Percentiles rank a stretch among this genome's conserved stretches.
Evolutionary conservation across 768 basidiomycete species (phyloP).

Genomic region (Chalciporus sphaerocephalus): DNA sequence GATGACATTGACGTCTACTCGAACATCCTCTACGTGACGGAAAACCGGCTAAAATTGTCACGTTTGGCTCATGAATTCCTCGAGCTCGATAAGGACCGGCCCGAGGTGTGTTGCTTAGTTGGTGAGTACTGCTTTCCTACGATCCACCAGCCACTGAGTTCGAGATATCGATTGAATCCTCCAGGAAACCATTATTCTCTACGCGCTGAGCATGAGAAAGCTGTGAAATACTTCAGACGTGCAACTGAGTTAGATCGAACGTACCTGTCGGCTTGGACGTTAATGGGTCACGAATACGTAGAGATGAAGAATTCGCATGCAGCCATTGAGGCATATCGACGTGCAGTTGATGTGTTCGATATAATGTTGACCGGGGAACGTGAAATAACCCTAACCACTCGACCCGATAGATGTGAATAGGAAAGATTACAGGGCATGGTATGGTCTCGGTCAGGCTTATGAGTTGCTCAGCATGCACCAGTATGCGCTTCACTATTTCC

Average conservation of each 20-base stretch:
- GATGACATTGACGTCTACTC: constrained; percentile 96
- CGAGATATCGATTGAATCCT: not conserved
- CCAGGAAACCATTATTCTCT: constrained; percentile 97
- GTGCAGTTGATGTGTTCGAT: constrained; percentile 75
- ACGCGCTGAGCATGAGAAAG: constrained; percentile 90
- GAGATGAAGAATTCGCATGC: constrained; percentile 99
- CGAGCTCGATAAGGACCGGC: constrained; percentile 84
- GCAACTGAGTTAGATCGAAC: constrained; percentile 94
- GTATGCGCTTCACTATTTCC: constrained; percentile 95
- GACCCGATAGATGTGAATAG: constrained; percentile 80
- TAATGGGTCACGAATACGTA: constrained; percentile 98
- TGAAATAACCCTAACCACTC: not conserved
- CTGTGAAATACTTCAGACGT: constrained; percentile 90
- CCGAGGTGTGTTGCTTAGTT: constrained; percentile 93
- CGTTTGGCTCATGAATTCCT: constrained; percentile 90
- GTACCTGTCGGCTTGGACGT: constrained; percentile 95
- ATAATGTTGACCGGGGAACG: not conserved
- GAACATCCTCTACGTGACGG: constrained; percentile 94
- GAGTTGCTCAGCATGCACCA: constrained; percentile 95
- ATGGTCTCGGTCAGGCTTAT: constrained; percentile 96
- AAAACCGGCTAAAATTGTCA: constrained; percentile 83
- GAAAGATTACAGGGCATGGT: constrained; percentile 98
- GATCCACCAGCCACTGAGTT: no score
- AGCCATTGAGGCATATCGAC: constrained; percentile 94
- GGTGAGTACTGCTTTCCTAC: constrained; percentile 47